Base-by-base conservation (phyloP, 768 basidiomycete genomes). In the Harrya chromipes region DNA sequence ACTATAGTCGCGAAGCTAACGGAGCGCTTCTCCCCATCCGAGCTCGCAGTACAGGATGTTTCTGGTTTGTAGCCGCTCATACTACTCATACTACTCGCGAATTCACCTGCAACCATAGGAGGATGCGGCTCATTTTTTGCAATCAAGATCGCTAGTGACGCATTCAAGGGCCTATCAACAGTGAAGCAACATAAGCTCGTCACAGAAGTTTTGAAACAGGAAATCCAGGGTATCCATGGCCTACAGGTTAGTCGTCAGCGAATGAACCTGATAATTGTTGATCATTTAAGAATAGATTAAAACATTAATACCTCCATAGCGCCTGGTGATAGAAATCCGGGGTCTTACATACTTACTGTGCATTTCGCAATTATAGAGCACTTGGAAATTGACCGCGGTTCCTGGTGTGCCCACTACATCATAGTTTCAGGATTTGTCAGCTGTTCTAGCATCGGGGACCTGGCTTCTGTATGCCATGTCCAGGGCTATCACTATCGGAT, bases 71-170 rank as follows among this genome's bases (percentile, higher is more conserved):
- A 24, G 20, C n/a, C 40, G 13, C 38, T 38, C 26, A 29, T 40
- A 40, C 29, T 55, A 24, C 14, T 49, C 6, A 4, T 47, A 33
- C 33, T 33, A 33, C 21, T 24, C 55, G 29, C 40, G 29, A 40
- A 39, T 49, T 44, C 13, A 55, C 44, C 39, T 36, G 41, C 59
- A 14, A 42, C 13, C 27, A 19, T 40, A 97, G 95, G 94, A 46
- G 97, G 97, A 20, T 98, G 97, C 64, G 97, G 97, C n/a, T 79
- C 85, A 4, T 99, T 98, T 70, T 99, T 95, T 60, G 90, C 94
- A 37, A 94, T 99, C 54, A 78, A 81, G 12, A 89, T 99, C 54
- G 80, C 87, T 4, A 93, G 90, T 50, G 67, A 81, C n/a, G 77
- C 78, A 1, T 98, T 99, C 77, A 84, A 86, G 56, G 95, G 87